phyloP scores from a whole-genome alignment of 2,329 filamentous ascomycete species.

The Claviceps capensis region DNA sequence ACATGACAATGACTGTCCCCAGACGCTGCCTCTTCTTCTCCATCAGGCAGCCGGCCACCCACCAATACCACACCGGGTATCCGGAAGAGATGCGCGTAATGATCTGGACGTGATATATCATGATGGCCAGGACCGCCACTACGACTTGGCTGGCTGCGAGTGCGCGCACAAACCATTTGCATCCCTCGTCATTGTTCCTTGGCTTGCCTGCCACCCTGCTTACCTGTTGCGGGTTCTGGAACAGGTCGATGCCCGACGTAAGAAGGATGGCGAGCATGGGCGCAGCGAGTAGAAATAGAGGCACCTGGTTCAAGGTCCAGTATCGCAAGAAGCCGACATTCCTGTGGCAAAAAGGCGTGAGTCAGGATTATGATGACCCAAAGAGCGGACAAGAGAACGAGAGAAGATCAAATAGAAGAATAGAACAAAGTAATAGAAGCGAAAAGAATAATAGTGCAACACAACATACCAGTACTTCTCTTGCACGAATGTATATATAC shows the following conservation, averaged over 20 bases:
- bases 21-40: constrained; percentile 18
- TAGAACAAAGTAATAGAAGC: background rate
- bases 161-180: constrained; percentile 28
- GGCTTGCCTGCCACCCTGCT: background rate
- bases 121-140: constrained; percentile 57
- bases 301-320: constrained; percentile 77
- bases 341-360: constrained; percentile 34
- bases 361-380: background rate
- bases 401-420: background rate
- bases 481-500: constrained; percentile 87
- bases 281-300: constrained; percentile 70
- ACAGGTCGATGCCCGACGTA: constrained; percentile 39
- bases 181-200: constrained; percentile 2
- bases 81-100: constrained; percentile 79
- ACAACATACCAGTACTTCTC: constrained; percentile 66
- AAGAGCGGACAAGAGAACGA: background rate
- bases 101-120: constrained; percentile 85
- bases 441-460: background rate
- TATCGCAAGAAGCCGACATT: constrained; percentile 78
- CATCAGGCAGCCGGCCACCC: constrained; percentile 43
- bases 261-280: constrained; percentile 57
- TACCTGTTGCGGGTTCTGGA: constrained; percentile 12
- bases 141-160: constrained; percentile 62
- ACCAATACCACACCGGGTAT: constrained; percentile 83
- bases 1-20: constrained; percentile 37